Evolutionary conservation across 352 stramenopile species (phyloP).

Genomic region (Pythium dissimile): DNA sequence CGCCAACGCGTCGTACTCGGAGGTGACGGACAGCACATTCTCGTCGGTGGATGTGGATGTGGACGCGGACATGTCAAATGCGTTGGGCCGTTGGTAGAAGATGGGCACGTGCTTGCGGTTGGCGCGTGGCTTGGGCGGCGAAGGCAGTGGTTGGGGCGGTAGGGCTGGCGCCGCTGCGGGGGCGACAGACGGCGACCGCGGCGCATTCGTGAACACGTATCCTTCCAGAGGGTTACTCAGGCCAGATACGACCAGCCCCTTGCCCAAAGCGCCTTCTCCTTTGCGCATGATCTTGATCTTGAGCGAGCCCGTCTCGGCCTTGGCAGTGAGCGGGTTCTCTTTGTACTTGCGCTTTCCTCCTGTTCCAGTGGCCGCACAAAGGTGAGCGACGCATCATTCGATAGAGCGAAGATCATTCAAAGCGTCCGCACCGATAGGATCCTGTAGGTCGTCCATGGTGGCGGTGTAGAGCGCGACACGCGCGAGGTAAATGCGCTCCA

Average conservation of each 20-base stretch:
- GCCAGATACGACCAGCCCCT: background rate
- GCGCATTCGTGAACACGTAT: constrained; percentile 1
- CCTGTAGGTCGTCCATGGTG: constrained; percentile 19
- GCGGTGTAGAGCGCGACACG: background rate
- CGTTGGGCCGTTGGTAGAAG: constrained; percentile 61
- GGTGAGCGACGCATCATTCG: constrained; percentile 2
- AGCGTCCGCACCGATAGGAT: constrained; percentile 7
- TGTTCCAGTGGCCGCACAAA: constrained; percentile 5
- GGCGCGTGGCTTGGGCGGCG: constrained; percentile 67
- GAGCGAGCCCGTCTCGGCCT: constrained; percentile 69
- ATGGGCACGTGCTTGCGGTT: constrained; percentile 83
- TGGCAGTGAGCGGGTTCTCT: constrained; percentile 71
- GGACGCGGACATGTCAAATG: constrained; percentile 26
- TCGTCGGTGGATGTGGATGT: constrained; percentile 40
- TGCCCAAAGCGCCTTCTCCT: constrained; percentile 17
- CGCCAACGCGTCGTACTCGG: constrained; percentile 15
- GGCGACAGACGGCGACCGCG: background rate
- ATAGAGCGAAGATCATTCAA: background rate
- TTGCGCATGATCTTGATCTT: constrained; percentile 80
- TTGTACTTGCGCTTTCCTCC: constrained; percentile 72
- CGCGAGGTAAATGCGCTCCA: background rate
- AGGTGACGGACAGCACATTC: constrained; percentile 28
- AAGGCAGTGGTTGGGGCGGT: constrained; percentile 21
- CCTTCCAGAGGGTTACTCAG: background rate
- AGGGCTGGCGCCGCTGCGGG: background rate